Evolutionary conservation across 2,329 filamentous ascomycete genomes (phyloP).

Genomic region (Rhynchosporium secalis): DNA sequence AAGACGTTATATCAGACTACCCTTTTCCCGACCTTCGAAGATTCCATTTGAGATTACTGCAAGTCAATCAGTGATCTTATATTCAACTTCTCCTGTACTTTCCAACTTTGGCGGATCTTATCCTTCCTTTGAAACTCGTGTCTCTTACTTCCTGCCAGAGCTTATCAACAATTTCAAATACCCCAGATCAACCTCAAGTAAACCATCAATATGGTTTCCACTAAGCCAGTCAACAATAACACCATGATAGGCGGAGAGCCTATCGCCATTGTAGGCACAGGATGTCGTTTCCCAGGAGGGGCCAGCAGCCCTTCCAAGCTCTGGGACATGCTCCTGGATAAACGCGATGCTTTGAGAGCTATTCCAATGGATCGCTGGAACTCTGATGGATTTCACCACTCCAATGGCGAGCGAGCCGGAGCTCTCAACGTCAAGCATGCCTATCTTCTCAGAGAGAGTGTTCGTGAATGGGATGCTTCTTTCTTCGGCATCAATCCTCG

Average conservation of each 20-base stretch:
- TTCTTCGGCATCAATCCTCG: slow-evolving; percentile 37
- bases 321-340: slow-evolving; percentile 48
- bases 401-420: slow-evolving; percentile 45
- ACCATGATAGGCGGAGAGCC: slow-evolving; percentile 22
- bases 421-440: slow-evolving; percentile 23
- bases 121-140: not conserved
- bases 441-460: slow-evolving; percentile 42
- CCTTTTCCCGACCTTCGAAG: slow-evolving; percentile 8
- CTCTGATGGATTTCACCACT: slow-evolving; percentile 53
- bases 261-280: slow-evolving; percentile 43
- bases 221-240: slow-evolving; percentile 11
- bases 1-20: slow-evolving; percentile 1
- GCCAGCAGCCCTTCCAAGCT: slow-evolving; percentile 47
- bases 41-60: slow-evolving; percentile 12
- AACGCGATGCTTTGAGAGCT: slow-evolving; percentile 49
- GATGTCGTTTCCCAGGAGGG: slow-evolving; percentile 44
- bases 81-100: not conserved
- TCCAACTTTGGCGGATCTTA: slow-evolving; percentile 7
- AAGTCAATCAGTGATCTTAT: not conserved
- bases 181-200: not conserved
- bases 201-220: slow-evolving; percentile 18
- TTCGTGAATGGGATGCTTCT: slow-evolving; percentile 42
- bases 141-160: not conserved
- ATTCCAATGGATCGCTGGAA: slow-evolving; percentile 45
- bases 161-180: not conserved